These are phyloP conservation scores for Skeletonema marinoi DNA, from an alignment of 108 stramenopile species.

Conservation along the genomic window DNA sequence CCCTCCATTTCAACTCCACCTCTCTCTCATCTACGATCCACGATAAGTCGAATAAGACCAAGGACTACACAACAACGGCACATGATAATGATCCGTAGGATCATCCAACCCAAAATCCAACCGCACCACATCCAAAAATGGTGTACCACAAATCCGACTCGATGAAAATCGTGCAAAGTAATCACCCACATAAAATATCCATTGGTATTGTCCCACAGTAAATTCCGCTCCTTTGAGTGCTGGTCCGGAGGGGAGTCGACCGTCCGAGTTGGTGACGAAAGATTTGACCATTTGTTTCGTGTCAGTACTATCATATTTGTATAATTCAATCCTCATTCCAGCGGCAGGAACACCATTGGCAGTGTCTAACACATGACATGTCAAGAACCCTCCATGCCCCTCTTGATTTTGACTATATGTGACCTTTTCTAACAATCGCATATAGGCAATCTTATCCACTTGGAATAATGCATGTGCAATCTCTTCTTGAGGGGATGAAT, in stretches of 20 bases:
- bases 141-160: constrained; percentile 60
- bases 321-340: constrained; percentile 79
- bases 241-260: constrained; percentile 75
- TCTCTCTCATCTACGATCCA: constrained; percentile 43
- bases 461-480: constrained; percentile 70
- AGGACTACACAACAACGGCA: constrained; percentile 86
- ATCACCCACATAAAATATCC: constrained; percentile 84
- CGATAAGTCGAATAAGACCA: constrained; percentile 91
- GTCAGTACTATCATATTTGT: constrained; percentile 56
- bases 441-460: constrained; percentile 93
- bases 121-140: constrained; percentile 85
- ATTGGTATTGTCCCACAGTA: constrained; percentile 78
- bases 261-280: constrained; percentile 84
- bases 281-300: constrained; percentile 45
- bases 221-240: constrained; percentile 75
- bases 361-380: constrained; percentile 90
- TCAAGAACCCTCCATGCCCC: constrained; percentile 77
- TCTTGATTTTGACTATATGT: constrained; percentile 33
- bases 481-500: constrained; percentile 53
- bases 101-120: constrained; percentile 91
- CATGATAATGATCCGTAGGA: constrained; percentile 93
- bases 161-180: constrained; percentile 82
- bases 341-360: constrained; percentile 75
- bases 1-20: too few species aligned
- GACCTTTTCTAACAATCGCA: constrained; percentile 76